Base-by-base conservation (phyloP, 768 basidiomycete genomes). In the Pleurotus citrinopileatus region DNA sequence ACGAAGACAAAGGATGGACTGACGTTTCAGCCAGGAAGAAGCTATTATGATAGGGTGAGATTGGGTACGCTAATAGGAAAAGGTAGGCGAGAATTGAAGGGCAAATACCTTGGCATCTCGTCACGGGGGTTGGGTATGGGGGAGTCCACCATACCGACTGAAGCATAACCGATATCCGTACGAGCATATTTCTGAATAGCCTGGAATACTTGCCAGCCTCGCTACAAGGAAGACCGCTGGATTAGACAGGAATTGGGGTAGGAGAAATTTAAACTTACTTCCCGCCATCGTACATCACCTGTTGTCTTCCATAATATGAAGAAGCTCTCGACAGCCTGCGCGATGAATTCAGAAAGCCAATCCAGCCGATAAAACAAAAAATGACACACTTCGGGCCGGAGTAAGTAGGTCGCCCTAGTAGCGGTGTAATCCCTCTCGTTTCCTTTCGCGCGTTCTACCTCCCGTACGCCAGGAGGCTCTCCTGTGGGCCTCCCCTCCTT, bases 301-400 rank as follows among this genome's bases (percentile, higher is more conserved):
- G 82, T 83, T 4, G 76, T 75, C 51, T 71, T 68, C 76, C 78
- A 84, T 44, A 82, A 60, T 26, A 82, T 63, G 64, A 79, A 84
- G 52, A 83, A 72, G 51, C 74, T 76, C 63, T 83, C 81, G 2
- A 82, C 59, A 15, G 79, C 69, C 81, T 82, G 55, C 23, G 46
- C 46, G 42, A 3, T 1, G n/a, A 60, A 42, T 5, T 10, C 23
- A 15, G 45, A 32, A 34, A 42, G 28, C 38, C 40, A 6, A 52
- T 20, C 28, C 20, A 10, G 25, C 10, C 19, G 28, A 47, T 17
- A 36, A 32, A 1, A 43, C 15, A 19, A 34, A 37, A 29, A 42
- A 19, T 13, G 32, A 59, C 73, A 27, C 22, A 80, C 81, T 73
- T 83, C 82, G 6, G 82, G 80, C 42, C 80, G 64, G 43, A 81